Conservation (phyloP, 169 alveolate species). For the Neospora caninum region DNA sequence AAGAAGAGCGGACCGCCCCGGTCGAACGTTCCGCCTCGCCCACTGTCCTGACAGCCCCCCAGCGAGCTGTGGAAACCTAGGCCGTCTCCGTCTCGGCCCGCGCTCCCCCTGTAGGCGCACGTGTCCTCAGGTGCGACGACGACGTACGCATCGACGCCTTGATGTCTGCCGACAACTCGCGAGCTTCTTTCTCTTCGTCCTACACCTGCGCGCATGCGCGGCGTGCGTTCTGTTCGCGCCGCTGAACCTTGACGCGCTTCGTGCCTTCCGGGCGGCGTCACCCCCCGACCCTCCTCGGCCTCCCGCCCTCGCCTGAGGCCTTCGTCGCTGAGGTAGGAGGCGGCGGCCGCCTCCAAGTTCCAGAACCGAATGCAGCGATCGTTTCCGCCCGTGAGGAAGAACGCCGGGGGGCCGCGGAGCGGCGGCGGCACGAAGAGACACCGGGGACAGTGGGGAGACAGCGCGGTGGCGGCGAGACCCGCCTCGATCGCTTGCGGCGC, state of each 20-base stretch:
- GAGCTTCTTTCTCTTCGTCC: background rate
- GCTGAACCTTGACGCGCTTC: too few relatives aligned
- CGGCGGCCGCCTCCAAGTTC: conserved; percentile 36
- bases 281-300: too few relatives aligned
- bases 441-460: conserved; percentile 35
- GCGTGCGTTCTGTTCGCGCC: too few relatives aligned
- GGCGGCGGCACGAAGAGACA: conserved; percentile 55
- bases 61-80: background rate
- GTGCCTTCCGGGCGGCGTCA: too few relatives aligned
- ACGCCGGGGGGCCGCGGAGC: conserved; percentile 51
- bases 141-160: conserved; percentile 41
- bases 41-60: background rate
- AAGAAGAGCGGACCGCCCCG: too few relatives aligned
- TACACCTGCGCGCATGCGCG: too few relatives aligned
- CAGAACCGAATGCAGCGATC: conserved; percentile 58
- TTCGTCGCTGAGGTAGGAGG: background rate
- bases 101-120: background rate
- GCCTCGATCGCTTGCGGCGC: background rate
- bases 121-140: conserved; percentile 7
- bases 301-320: background rate
- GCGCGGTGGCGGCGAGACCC: background rate
- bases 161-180: background rate
- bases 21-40: too few relatives aligned
- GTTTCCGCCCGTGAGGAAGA: conserved; percentile 48
- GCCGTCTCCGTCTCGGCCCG: background rate